Conservation (phyloP, 1,284 basidiomycete genomes). For the Heliocybe sulcata region DNA sequence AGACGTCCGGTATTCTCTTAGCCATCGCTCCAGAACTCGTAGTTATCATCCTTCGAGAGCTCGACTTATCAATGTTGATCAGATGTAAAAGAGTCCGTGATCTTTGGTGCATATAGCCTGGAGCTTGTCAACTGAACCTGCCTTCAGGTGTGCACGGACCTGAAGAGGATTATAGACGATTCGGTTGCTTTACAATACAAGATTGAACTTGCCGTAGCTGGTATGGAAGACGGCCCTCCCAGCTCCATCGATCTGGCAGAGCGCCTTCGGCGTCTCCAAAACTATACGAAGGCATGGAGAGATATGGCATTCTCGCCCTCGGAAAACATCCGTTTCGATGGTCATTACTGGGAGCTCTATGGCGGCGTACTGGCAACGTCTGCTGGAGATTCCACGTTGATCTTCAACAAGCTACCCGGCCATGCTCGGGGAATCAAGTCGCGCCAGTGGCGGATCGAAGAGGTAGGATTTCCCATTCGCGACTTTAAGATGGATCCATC, state of each 20-base stretch:
- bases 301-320: slow-evolving; percentile 30
- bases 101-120: not conserved
- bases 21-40: not conserved
- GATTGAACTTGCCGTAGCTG: slow-evolving; percentile 43
- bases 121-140: not conserved
- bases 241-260: slow-evolving; percentile 21
- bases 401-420: slow-evolving; percentile 45
- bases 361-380: slow-evolving; percentile 51
- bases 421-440: slow-evolving; percentile 35
- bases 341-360: slow-evolving; percentile 43
- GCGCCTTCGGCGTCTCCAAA: slow-evolving; percentile 32
- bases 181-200: slow-evolving; percentile 37
- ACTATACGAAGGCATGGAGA: slow-evolving; percentile 41
- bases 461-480: slow-evolving; percentile 31
- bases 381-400: slow-evolving; percentile 21
- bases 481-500: slow-evolving; percentile 60
- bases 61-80: not conserved
- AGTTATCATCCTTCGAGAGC: not conserved
- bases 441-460: slow-evolving; percentile 36
- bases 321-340: slow-evolving; percentile 27
- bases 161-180: slow-evolving; percentile 29
- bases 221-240: slow-evolving; percentile 38
- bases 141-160: slow-evolving; percentile 36
- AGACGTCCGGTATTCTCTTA: too few species aligned
- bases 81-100: not conserved